Base-by-base conservation (phyloP, 1,139 yeast genomes). In the Suhomyces bokatorum region DNA sequence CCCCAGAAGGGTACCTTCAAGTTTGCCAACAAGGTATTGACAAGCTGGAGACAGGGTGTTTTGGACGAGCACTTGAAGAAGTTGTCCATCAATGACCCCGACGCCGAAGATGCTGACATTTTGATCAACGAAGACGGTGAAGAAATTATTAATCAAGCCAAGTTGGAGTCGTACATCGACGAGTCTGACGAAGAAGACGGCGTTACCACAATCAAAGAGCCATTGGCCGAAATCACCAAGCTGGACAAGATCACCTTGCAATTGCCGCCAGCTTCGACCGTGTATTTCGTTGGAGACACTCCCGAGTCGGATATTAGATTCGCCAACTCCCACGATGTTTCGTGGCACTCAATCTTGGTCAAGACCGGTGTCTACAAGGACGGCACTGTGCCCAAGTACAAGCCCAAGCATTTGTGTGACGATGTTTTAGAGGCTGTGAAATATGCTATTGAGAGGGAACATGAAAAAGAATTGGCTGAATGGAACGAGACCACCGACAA, bases 211-310 rank as follows among this genome's bases (percentile, higher is more conserved):
- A 71, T 63, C 26, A 64, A 62, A 41, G 62, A 58, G 43, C 66
- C 59, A 36, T 58, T 67, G 44, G 63, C 66, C 11, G 65, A 60
- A 32, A 62, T 58, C 33, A 64, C 60, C 33, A 65, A 63, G 45
- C 58, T 59, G 38, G 77, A 72, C 28, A 58, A 70, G 46, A 73
- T 74, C 49, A 69, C 73, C 28, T 69, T 81, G 55, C 83, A 83
- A 51, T 70, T 86, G 51, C 95, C 95, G 11, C 90, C 91, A 11
- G 90, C 93, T 2, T 83, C 89, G 6, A 85, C 93, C 0, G 95
- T 87, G 15, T 87, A 87, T 64, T 87, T 87, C 69, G 95, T 87
- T 39, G 96, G 96, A 54, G 96, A 87, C 62, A 87, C 95, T n/a
- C 96, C 96, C 13, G 95, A 87, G 64, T 84, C 91, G 4, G 96